These are phyloP conservation scores for Colletotrichum shisoi DNA, from an alignment of 2,329 filamentous ascomycete species.

Conservation along the genomic window DNA sequence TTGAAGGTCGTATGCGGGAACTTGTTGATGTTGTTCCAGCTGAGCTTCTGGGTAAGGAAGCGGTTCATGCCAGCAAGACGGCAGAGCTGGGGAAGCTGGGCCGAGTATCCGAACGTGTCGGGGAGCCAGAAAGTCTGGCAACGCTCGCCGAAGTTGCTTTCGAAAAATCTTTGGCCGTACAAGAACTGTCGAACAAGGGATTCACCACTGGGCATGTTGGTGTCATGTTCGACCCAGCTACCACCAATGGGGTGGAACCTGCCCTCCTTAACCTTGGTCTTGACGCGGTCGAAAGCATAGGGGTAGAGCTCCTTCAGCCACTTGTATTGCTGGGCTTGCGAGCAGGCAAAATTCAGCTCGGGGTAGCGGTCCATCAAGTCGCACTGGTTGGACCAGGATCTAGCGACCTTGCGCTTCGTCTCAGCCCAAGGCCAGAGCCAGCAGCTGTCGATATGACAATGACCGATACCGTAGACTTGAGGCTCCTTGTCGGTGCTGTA, in stretches of 20 bases:
- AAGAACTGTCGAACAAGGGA: constrained; percentile 93
- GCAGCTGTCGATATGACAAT: constrained; percentile 97
- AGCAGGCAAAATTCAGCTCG: constrained; percentile 90
- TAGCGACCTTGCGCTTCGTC: constrained; percentile 93
- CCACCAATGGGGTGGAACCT: constrained; percentile 95
- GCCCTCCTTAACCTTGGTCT: constrained; percentile 86
- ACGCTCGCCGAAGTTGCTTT: constrained; percentile 88
- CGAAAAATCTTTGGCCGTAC: constrained; percentile 94
- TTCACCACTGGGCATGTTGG: constrained; percentile 95
- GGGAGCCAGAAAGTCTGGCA: constrained; percentile 96
- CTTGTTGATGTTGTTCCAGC: constrained; percentile 99
- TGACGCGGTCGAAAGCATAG: constrained; percentile 86
- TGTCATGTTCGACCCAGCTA: constrained; percentile 99
- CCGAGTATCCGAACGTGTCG: constrained; percentile 97
- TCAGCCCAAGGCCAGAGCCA: constrained; percentile 99
- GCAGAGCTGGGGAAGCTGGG: constrained; percentile 91
- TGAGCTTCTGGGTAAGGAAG: constrained; percentile 97
- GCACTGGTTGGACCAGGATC: constrained; percentile 97
- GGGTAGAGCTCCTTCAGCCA: constrained; percentile 94
- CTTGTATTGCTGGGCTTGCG: constrained; percentile 96
- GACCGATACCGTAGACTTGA: constrained; percentile 86
- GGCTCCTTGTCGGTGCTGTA: constrained; percentile 79
- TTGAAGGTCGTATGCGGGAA: constrained; percentile 99
- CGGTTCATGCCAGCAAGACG: constrained; percentile 93
- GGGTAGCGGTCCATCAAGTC: constrained; percentile 94